A percentile compares a stretch with the other conserved stretches of the same genome.
phyloP scores from a whole-genome alignment of 768 basidiomycete species.

The Thelephora ganbajun region DNA sequence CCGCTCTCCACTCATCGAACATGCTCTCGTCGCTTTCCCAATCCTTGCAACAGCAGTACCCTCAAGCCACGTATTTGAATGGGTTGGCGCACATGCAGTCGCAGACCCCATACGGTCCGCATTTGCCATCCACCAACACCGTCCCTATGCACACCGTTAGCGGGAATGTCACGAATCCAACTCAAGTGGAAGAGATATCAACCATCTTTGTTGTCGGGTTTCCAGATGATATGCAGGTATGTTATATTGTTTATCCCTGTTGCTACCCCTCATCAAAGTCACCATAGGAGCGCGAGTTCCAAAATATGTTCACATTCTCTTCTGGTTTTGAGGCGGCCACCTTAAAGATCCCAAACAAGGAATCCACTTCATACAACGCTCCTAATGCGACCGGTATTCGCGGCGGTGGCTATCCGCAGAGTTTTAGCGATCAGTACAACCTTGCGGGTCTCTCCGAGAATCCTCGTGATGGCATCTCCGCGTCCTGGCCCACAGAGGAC shows the following conservation, averaged over 20 bases:
- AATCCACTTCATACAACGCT: constrained; percentile 53
- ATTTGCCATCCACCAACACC: constrained; percentile 24
- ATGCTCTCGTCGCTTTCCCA: constrained; percentile 20
- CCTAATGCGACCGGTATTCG: constrained; percentile 10
- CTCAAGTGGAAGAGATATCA: constrained; percentile 69
- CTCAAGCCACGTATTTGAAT: constrained; percentile 23
- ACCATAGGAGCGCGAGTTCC: constrained; percentile 90
- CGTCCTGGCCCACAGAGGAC: constrained; percentile 48
- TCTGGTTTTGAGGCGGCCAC: constrained; percentile 94
- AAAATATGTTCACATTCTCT: constrained; percentile 98
- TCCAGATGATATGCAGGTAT: constrained; percentile 95
- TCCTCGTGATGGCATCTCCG: constrained; percentile 56
- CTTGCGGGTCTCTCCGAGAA: constrained; percentile 71
- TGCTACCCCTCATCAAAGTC: not conserved
- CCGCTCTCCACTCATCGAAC: constrained; percentile 6
- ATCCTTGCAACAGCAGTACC: constrained; percentile 14
- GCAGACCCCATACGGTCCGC: constrained; percentile 67
- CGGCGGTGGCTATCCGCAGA: constrained; percentile 7
- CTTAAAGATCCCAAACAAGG: constrained; percentile 92
- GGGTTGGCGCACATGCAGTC: constrained; percentile 39
- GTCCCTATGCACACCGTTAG: constrained; percentile 16
- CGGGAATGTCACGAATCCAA: constrained; percentile 13
- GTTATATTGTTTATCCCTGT: constrained; percentile 12
- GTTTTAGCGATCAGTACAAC: constrained; percentile 68
- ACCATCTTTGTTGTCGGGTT: constrained; percentile 99